These are phyloP conservation scores for Zoysia japonica DNA, from an alignment of 176 grass and related monocot species.

Conservation along the genomic window DNA sequence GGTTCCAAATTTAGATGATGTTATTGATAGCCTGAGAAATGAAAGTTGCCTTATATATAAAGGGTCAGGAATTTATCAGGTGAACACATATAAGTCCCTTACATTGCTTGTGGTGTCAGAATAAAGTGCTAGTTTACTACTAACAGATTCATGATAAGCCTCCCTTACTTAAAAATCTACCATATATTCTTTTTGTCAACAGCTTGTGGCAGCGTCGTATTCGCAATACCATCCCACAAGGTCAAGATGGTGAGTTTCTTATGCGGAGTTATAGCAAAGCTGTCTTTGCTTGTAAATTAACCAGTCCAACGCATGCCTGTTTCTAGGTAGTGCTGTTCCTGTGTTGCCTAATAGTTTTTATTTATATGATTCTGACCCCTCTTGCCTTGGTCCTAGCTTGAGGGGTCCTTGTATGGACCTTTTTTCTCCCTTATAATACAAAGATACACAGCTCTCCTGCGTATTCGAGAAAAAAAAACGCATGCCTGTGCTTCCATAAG, in stretches of 20 bases:
- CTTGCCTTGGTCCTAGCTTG: too few relatives aligned
- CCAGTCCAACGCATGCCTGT: not conserved
- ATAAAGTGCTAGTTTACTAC: constrained; percentile 15
- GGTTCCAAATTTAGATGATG: constrained; percentile 59
- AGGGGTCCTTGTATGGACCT: too few relatives aligned
- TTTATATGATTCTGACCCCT: too few relatives aligned
- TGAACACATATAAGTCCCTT: constrained; percentile 28
- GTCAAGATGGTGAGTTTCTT: constrained; percentile 61
- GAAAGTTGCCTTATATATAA: constrained; percentile 53
- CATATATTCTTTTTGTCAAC: constrained; percentile 31
- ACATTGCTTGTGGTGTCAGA: constrained; percentile 1
- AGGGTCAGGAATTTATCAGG: constrained; percentile 71
- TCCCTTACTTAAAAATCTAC: constrained; percentile 27
- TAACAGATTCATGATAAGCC: not conserved
- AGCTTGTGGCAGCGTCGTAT: constrained; percentile 61
- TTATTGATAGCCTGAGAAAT: constrained; percentile 68
- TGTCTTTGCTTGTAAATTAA: not conserved
- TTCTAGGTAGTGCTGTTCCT: too few relatives aligned
- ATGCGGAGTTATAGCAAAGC: not conserved
- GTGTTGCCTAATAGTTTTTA: too few relatives aligned
- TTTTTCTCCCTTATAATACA: too few relatives aligned
- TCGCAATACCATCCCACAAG: constrained; percentile 50
- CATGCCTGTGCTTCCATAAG: not conserved
- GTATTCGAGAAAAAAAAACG: too few relatives aligned
- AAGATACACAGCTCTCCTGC: too few relatives aligned